Base-by-base conservation (phyloP, 176 grass and related monocot genomes). In the Dactylis glomerata region DNA sequence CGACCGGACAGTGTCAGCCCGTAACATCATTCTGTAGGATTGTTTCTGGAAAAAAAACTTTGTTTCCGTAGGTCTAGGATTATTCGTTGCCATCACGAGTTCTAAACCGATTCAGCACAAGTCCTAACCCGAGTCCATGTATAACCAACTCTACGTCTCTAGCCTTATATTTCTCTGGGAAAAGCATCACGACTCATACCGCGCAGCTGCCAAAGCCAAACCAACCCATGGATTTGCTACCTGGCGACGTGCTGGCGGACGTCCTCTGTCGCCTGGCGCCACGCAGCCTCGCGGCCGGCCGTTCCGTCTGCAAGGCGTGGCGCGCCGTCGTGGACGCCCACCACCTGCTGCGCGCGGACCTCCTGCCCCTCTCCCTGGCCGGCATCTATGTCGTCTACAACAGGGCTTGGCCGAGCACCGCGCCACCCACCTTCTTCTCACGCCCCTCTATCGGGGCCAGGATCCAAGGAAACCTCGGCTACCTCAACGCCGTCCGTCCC, bases 361-460 rank as follows among this genome's bases (percentile, higher is more conserved):
- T 59, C 56, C 56, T 59, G 56, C 56, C 56, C 8, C 56, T 59
- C 10, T 13, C 56, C 56, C 10, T 59, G 23, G 56, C 23, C 56
- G 56, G 56, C 23, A 59, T 59, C 56, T 59, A 12, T n/a, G n/a
- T 26, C n/a, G n/a, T 58, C n/a, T 24, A 24, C n/a, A 0, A n/a
- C 54, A 10, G 10, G 22, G 8, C 10, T 3, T 36, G 34, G 2
- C 3, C 7, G 22, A 0, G 2, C 8, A 24, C 2, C 0, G 2
- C 22, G n/a, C 54, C 54, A 20, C 20, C 22, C 22, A 10, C 54
- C 1, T 56, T 56, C 22, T 9, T 56, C 20, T 56, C 54, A 8
- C 54, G 54, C 54, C 54, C 54, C 54, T 56, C 54, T 1, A 1
- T 3, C 8, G 54, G 5, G 22, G 22, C 2, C 7, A 56, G 10